phyloP scores from a whole-genome alignment of 2,329 filamentous ascomycete species.

The Aspergillus amoenus region DNA sequence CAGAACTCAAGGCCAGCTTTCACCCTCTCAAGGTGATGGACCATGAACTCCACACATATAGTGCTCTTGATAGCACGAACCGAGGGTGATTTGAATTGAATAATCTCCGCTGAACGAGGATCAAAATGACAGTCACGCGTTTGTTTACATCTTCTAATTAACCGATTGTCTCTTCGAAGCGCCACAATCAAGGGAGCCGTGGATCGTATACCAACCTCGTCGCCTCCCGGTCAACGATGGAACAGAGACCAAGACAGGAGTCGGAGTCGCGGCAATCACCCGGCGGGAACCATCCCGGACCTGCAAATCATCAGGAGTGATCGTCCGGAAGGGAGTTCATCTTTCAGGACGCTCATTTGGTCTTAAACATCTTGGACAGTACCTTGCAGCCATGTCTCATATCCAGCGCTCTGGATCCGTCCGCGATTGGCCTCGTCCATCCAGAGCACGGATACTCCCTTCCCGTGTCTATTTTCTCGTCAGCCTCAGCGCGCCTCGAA shows the following conservation, averaged over 20 bases:
- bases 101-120: constrained; percentile 8
- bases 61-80: neutral
- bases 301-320: neutral
- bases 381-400: constrained; percentile 22
- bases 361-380: constrained; percentile 18
- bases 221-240: neutral
- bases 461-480: neutral
- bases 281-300: neutral
- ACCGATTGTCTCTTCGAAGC: neutral
- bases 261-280: neutral
- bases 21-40: neutral
- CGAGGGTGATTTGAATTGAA: neutral
- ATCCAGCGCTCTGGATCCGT: neutral
- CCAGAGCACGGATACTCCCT: neutral
- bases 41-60: neutral
- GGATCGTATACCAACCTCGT: neutral
- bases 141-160: neutral
- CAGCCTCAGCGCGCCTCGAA: neutral
- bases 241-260: neutral
- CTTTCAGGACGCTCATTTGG: constrained; percentile 9
- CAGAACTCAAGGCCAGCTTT: neutral
- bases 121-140: neutral
- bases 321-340: constrained; percentile 11
- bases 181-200: constrained; percentile 11
- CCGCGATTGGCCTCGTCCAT: neutral